These are phyloP conservation scores for Neoboletus brunneissimus DNA, from an alignment of 768 basidiomycete species.

Conservation along the genomic window DNA sequence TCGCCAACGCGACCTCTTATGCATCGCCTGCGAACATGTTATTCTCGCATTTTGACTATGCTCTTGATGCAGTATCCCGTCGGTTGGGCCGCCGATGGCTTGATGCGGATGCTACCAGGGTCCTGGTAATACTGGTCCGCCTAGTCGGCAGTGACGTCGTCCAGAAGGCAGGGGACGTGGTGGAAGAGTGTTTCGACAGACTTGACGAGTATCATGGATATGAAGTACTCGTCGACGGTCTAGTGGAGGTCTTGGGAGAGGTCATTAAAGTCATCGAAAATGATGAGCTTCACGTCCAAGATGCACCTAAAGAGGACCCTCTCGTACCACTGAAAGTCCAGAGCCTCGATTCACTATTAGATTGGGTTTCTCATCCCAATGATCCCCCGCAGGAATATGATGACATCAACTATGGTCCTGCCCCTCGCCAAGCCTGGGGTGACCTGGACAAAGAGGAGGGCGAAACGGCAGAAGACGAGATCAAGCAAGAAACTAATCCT, in stretches of 20 bases:
- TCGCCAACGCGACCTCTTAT: slow-evolving; percentile 76
- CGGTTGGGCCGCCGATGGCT: slow-evolving; percentile 78
- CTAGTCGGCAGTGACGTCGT: slow-evolving; percentile 87
- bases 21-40: slow-evolving; percentile 88
- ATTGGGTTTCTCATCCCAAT: slow-evolving; percentile 60
- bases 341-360: slow-evolving; percentile 50
- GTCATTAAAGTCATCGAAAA: slow-evolving; percentile 75
- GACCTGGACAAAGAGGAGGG: slow-evolving; percentile 26
- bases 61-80: slow-evolving; percentile 85
- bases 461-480: slow-evolving; percentile 21
- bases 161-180: slow-evolving; percentile 86
- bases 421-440: slow-evolving; percentile 60
- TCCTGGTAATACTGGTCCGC: slow-evolving; percentile 79
- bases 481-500: slow-evolving; percentile 17
- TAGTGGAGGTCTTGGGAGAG: slow-evolving; percentile 83
- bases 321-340: slow-evolving; percentile 27
- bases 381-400: slow-evolving; percentile 37
- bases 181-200: slow-evolving; percentile 96
- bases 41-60: slow-evolving; percentile 95
- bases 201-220: slow-evolving; percentile 97
- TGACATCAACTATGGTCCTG: slow-evolving; percentile 52
- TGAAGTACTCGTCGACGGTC: slow-evolving; percentile 75
- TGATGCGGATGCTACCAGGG: slow-evolving; percentile 85
- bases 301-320: slow-evolving; percentile 20
- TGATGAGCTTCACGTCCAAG: slow-evolving; percentile 39